Evolutionary conservation across 495 filamentous ascomycete genomes (phyloP).

Genomic region (Amphirosellinia nigrospora): DNA sequence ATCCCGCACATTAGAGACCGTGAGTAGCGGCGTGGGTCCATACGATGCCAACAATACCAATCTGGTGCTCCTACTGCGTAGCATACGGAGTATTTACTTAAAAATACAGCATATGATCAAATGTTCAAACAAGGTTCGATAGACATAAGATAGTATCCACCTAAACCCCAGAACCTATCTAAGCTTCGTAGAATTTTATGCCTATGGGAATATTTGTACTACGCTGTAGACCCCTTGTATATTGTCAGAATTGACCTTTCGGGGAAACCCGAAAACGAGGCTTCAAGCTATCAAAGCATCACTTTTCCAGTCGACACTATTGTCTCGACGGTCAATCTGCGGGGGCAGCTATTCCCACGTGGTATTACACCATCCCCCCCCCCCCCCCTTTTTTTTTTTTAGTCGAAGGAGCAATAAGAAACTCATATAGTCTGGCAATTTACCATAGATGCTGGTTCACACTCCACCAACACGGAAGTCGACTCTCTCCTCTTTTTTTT

Average conservation of each 20-base stretch:
- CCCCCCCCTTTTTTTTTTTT: neutral
- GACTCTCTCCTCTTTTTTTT: neutral
- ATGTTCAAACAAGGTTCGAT: neutral
- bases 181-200: neutral
- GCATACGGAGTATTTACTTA: no score
- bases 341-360: neutral
- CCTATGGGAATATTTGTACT: no score
- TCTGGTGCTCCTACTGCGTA: neutral
- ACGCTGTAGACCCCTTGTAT: neutral
- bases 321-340: neutral
- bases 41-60: neutral
- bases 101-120: no score
- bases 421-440: neutral
- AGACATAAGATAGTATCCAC: neutral
- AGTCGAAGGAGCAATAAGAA: no score
- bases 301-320: neutral
- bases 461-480: neutral
- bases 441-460: neutral
- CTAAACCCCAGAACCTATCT: neutral
- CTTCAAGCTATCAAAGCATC: neutral
- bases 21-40: neutral
- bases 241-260: neutral
- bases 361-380: neutral
- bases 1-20: neutral
- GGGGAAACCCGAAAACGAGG: neutral